A percentile compares a stretch with the other conserved stretches of the same genome.
phyloP scores from a whole-genome alignment of 1,284 basidiomycete species.

The Tetrapyrgos nigripes region DNA sequence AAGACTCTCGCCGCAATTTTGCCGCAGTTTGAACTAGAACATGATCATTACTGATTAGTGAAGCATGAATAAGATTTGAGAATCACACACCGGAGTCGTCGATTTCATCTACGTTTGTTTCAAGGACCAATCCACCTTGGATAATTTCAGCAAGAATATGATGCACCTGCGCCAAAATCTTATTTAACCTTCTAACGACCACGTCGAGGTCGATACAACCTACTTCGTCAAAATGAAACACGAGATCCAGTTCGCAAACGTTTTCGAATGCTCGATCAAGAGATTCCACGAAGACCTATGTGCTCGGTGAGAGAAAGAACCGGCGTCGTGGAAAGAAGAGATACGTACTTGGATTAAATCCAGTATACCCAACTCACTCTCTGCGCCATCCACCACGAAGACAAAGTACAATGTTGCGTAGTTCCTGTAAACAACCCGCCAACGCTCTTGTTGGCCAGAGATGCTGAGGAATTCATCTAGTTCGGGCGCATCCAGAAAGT shows the following conservation, averaged over 20 bases:
- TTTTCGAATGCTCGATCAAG: constrained; percentile 97
- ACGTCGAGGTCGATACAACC: constrained; percentile 19
- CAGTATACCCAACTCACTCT: constrained; percentile 95
- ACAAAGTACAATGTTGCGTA: constrained; percentile 98
- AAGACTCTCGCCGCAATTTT: constrained; percentile 77
- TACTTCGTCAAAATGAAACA: constrained; percentile 99
- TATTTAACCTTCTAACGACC: not conserved
- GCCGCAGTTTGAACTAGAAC: constrained; percentile 67
- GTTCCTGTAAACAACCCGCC: constrained; percentile 81
- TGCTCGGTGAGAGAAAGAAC: not conserved
- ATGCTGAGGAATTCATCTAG: constrained; percentile 77
- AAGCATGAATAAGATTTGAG: constrained; percentile 5
- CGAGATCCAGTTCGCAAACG: constrained; percentile 97
- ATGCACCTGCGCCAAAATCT: constrained; percentile 70
- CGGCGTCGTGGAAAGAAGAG: not conserved
- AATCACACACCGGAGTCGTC: constrained; percentile 68
- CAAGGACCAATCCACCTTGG: constrained; percentile 96
- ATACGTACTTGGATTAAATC: constrained; percentile 92
- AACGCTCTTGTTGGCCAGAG: constrained; percentile 64
- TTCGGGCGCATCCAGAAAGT: constrained; percentile 93
- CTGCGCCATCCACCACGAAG: constrained; percentile 93
- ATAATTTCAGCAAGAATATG: constrained; percentile 95
- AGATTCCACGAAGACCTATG: constrained; percentile 94
- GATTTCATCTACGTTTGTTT: constrained; percentile 96
- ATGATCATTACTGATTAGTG: not conserved